phyloP scores from a whole-genome alignment of 2,329 filamentous ascomycete genomes.

The Fusarium keratoplasticum region DNA sequence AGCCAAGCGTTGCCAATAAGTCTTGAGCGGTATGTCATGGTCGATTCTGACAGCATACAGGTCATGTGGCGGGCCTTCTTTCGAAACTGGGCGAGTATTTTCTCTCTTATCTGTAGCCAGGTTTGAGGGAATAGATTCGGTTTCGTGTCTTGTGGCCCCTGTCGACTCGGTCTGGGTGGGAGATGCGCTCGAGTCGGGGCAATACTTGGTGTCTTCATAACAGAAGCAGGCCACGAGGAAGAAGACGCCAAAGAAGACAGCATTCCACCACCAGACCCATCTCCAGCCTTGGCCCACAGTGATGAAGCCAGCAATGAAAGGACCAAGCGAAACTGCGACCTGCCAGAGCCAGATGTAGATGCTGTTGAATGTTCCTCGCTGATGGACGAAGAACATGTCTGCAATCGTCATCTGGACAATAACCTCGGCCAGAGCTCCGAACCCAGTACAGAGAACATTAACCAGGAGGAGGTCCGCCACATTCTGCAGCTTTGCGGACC shows the following conservation, averaged over 20 bases:
- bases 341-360: slow-evolving; percentile 40
- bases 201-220: slow-evolving; percentile 43
- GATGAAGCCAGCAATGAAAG: slow-evolving; percentile 46
- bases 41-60: not conserved
- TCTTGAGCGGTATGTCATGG: not conserved
- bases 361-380: slow-evolving; percentile 57
- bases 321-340: slow-evolving; percentile 44
- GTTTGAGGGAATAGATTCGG: no score
- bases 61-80: not conserved
- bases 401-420: slow-evolving; percentile 53
- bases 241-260: slow-evolving; percentile 29
- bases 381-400: slow-evolving; percentile 49
- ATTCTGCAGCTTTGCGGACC: slow-evolving; percentile 57
- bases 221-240: slow-evolving; percentile 45
- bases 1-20: slow-evolving; percentile 1
- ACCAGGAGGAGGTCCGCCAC: slow-evolving; percentile 56
- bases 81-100: no score
- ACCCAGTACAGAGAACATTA: slow-evolving; percentile 51
- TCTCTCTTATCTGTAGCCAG: no score
- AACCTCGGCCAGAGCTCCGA: slow-evolving; percentile 53
- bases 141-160: not conserved
- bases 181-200: not conserved
- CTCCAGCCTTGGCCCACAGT: slow-evolving; percentile 42
- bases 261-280: slow-evolving; percentile 54
- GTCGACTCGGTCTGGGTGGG: not conserved